phyloP scores from a whole-genome alignment of 1,284 basidiomycete species.

The Gomphus bonarii region DNA sequence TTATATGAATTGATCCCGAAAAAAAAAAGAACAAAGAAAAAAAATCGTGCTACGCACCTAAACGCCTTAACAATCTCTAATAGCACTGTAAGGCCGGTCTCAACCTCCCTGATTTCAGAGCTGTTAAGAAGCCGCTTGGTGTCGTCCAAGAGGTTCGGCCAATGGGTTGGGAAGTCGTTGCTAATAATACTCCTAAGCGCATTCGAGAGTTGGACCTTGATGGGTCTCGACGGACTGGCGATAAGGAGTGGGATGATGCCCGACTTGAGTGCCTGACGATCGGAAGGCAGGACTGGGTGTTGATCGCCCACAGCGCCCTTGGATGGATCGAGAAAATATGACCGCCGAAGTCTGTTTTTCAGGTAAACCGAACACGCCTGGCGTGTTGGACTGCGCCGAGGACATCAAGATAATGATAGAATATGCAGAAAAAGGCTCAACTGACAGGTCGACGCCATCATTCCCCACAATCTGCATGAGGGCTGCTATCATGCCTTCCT shows the following conservation, averaged over 20 bases:
- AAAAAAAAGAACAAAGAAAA: background rate
- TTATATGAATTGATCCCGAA: background rate
- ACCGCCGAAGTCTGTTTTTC: slow-evolving; percentile 70
- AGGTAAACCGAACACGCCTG: slow-evolving; percentile 77
- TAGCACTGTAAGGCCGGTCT: slow-evolving; percentile 66
- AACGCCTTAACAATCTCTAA: slow-evolving; percentile 71
- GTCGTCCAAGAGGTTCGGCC: slow-evolving; percentile 54
- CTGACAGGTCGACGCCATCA: slow-evolving; percentile 68
- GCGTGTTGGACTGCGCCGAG: slow-evolving; percentile 48
- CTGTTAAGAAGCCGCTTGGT: slow-evolving; percentile 56
- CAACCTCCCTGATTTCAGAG: slow-evolving; percentile 56
- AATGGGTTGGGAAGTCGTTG: slow-evolving; percentile 66
- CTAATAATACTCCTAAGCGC: slow-evolving; percentile 61
- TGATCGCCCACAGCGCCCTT: slow-evolving; percentile 41
- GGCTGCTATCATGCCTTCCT: slow-evolving; percentile 71
- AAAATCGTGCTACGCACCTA: slow-evolving; percentile 25
- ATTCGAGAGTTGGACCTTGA: slow-evolving; percentile 65
- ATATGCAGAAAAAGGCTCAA: slow-evolving; percentile 19
- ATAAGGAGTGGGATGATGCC: slow-evolving; percentile 61
- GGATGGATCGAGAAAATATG: slow-evolving; percentile 42
- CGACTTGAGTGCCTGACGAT: slow-evolving; percentile 58
- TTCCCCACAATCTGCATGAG: slow-evolving; percentile 73
- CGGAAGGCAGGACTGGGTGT: slow-evolving; percentile 48
- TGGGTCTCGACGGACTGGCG: slow-evolving; percentile 41
- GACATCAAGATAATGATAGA: background rate